Evolutionary conservation across 306 rosid species (phyloP), one percentile per base, ranked within the genome.

Genomic region (Vigna angularis): DNA sequence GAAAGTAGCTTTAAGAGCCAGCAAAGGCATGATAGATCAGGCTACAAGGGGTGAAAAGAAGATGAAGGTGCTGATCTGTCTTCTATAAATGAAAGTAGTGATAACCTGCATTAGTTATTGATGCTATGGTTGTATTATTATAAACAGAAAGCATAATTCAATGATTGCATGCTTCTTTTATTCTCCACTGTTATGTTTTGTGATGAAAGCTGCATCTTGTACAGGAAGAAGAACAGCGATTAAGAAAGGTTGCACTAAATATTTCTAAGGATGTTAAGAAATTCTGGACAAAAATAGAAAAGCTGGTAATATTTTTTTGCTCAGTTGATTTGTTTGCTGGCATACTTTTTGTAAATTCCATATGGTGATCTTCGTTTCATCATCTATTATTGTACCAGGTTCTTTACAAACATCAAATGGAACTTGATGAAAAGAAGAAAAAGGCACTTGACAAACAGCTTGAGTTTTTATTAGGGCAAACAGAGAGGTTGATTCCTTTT

Each of bases 31-130:
- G 90, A 9, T 95, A 83, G 99, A 95, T 85, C 99, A 89, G 65
- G 99, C 98, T 77, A 93, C 98, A 61, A 88, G 97, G 90, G 99
- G 96, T 80, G 99, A 95, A 89, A 95, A 84, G 89, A 95, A 84
- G 86, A 85, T 95, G 87, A 95, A 91, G 97, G 99, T 95, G 86
- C 84, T 68, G 75, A 71, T 79, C 83, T 85, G 82, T 87, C 68
- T 77, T 68, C 76, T 78, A 30, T 52, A 69, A 72, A 68, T 73
- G 40, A 76, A 40, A 58, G 58, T 36, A 71, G 47, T 72, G 56
- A 56, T 40, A 66, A 70, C 73, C 66, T 78, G 24, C 65, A 40
- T 14, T 63, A 15, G 22, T 34, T 62, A 34, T 18, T 20, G 36
- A 15, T 62, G 22, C 40, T 65, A 8, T 67, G 42, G 62, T n/a